These are phyloP conservation scores for Hemileia vastatrix DNA, from an alignment of 1,284 basidiomycete genomes.

Conservation along the genomic window DNA sequence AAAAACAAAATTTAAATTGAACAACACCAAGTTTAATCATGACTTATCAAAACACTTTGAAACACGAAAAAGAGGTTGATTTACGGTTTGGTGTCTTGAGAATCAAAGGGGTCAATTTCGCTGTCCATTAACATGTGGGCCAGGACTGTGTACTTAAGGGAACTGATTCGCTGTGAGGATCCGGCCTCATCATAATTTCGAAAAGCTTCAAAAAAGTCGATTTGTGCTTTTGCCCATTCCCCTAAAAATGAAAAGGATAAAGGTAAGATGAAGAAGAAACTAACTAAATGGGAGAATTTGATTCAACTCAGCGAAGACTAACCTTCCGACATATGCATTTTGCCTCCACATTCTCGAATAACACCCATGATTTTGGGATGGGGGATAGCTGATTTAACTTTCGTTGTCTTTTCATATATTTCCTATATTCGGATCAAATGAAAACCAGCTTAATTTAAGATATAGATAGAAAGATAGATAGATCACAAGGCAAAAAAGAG, in stretches of 20 bases:
- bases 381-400: slow-evolving; percentile 89
- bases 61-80: slow-evolving; percentile 34
- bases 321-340: slow-evolving; percentile 99
- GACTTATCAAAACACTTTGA: neutral
- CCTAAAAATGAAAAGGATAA: slow-evolving; percentile 49
- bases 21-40: neutral
- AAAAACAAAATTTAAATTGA: neutral
- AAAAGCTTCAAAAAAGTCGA: slow-evolving; percentile 98
- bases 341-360: slow-evolving; percentile 97
- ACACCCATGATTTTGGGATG: slow-evolving; percentile 98
- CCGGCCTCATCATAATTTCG: slow-evolving; percentile 97
- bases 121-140: slow-evolving; percentile 98
- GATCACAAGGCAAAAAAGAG: too few species aligned
- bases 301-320: too few species aligned
- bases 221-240: slow-evolving; percentile 90
- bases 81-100: slow-evolving; percentile 95
- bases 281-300: neutral
- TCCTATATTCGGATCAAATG: slow-evolving; percentile 52
- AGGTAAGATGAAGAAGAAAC: neutral
- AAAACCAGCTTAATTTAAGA: too few species aligned
- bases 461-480: too few species aligned
- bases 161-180: slow-evolving; percentile 89
- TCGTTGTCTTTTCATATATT: slow-evolving; percentile 88
- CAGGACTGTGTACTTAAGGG: slow-evolving; percentile 94
- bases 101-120: slow-evolving; percentile 98